Conservation (phyloP, 805 yeast genomes). For the Sugiyamaella lignohabitans region DNA sequence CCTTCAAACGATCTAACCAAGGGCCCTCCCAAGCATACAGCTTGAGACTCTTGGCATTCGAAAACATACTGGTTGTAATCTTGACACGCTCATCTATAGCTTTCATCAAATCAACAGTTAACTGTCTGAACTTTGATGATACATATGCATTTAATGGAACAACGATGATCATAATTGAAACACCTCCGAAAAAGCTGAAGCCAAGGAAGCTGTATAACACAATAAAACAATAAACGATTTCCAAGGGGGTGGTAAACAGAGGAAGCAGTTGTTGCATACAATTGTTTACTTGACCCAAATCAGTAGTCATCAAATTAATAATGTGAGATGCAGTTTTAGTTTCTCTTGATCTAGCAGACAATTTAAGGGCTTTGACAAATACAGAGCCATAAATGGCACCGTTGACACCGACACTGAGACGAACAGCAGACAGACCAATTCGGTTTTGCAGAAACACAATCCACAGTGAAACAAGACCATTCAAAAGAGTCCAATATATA, state of each 20-base stretch:
- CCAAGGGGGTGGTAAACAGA: constrained; percentile 89
- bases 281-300: constrained; percentile 53
- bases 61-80: constrained; percentile 71
- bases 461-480: constrained; percentile 51
- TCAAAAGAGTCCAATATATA: constrained; percentile 46
- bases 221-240: constrained; percentile 63
- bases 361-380: constrained; percentile 54
- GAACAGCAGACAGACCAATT: constrained; percentile 58
- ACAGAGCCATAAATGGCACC: constrained; percentile 36
- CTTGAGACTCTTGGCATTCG: constrained; percentile 82
- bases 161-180: constrained; percentile 1
- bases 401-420: constrained; percentile 52
- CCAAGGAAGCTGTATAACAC: constrained; percentile 45
- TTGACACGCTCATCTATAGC: constrained; percentile 87
- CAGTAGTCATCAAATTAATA: constrained; percentile 63
- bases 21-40: constrained; percentile 93
- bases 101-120: constrained; percentile 61
- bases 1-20: constrained; percentile 58
- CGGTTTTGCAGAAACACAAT: constrained; percentile 43
- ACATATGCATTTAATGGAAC: constrained; percentile 8
- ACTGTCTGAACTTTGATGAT: constrained; percentile 4
- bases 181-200: constrained; percentile 9
- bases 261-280: constrained; percentile 67
- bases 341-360: constrained; percentile 56
- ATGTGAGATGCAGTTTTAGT: constrained; percentile 66